A percentile compares a stretch with the other conserved stretches of the same genome.
Conservation (phyloP, 2,329 filamentous ascomycete genomes). For the Rhinocladiella mackenziei region DNA sequence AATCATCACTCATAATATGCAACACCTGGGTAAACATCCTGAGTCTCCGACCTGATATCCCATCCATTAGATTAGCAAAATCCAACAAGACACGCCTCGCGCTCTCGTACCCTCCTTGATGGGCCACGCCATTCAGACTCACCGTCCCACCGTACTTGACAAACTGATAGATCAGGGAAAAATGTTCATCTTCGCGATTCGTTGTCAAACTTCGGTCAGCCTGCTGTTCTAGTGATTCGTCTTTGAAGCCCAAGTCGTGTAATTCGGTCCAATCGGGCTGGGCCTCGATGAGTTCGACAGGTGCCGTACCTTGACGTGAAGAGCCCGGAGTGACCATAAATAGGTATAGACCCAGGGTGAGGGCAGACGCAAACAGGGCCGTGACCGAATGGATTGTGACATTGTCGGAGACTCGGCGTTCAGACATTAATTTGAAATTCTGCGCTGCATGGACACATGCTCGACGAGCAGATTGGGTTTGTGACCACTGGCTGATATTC, state of each 20-base stretch:
- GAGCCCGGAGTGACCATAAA: conserved; percentile 43
- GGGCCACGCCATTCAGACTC: conserved; percentile 46
- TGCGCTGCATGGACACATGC: conserved; percentile 52
- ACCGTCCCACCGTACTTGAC: conserved; percentile 49
- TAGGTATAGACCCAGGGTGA: conserved; percentile 51
- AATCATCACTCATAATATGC: conserved; percentile 52
- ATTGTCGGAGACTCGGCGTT: conserved; percentile 51
- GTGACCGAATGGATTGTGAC: conserved; percentile 50
- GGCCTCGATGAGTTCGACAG: conserved; percentile 45
- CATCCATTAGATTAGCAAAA: conserved; percentile 51
- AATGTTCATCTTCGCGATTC: conserved; percentile 20
- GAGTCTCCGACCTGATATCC: conserved; percentile 51
- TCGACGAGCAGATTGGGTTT: conserved; percentile 48
- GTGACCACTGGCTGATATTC: conserved; percentile 50
- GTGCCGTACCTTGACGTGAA: conserved; percentile 28
- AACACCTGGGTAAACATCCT: conserved; percentile 50
- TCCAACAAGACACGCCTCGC: conserved; percentile 51
- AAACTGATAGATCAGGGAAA: conserved; percentile 34
- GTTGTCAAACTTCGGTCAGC: conserved; percentile 34
- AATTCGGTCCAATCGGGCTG: conserved; percentile 49
- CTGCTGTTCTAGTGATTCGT: conserved; percentile 12
- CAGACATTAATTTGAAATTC: conserved; percentile 49
- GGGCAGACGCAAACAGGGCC: conserved; percentile 49
- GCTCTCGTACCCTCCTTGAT: conserved; percentile 49
- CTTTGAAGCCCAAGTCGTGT: conserved; percentile 20